Conservation (phyloP, 208 protist species). For the Crithidia mellificae region DNA sequence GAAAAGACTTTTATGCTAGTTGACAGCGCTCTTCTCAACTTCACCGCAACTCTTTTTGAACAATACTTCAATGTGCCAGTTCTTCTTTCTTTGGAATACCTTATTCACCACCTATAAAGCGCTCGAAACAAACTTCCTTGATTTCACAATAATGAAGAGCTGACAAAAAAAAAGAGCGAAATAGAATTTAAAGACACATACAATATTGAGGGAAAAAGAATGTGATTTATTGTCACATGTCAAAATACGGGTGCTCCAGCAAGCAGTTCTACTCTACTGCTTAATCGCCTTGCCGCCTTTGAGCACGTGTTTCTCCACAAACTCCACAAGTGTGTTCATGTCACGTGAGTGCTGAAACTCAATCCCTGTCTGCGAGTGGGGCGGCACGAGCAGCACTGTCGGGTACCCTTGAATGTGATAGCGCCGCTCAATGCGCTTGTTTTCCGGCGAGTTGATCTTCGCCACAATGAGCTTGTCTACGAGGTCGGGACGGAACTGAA, state of each 20-base stretch:
- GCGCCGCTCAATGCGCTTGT: constrained; percentile 11
- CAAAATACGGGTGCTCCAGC: too few species aligned
- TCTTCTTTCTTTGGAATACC: too few species aligned
- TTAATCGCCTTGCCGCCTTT: background rate
- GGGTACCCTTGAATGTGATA: constrained; percentile 49
- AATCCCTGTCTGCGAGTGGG: constrained; percentile 24
- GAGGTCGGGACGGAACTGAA: constrained; percentile 18
- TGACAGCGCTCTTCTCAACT: too few species aligned
- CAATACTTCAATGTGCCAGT: too few species aligned
- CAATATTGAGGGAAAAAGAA: too few species aligned
- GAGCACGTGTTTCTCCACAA: constrained; percentile 20
- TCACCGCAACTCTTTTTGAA: too few species aligned
- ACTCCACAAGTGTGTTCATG: constrained; percentile 34
- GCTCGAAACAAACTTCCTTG: too few species aligned
- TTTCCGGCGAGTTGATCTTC: constrained; percentile 41
- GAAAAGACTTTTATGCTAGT: too few species aligned
- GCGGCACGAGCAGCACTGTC: constrained; percentile 46
- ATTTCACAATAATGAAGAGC: background rate
- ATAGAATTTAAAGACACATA: background rate
- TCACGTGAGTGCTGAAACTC: constrained; percentile 35
- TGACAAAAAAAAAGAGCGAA: too few species aligned
- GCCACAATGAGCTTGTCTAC: constrained; percentile 31
- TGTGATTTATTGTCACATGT: too few species aligned
- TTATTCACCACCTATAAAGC: too few species aligned
- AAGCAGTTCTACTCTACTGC: background rate